Conservation (phyloP, 768 basidiomycete species). For the Leucocoprinus sp. region DNA sequence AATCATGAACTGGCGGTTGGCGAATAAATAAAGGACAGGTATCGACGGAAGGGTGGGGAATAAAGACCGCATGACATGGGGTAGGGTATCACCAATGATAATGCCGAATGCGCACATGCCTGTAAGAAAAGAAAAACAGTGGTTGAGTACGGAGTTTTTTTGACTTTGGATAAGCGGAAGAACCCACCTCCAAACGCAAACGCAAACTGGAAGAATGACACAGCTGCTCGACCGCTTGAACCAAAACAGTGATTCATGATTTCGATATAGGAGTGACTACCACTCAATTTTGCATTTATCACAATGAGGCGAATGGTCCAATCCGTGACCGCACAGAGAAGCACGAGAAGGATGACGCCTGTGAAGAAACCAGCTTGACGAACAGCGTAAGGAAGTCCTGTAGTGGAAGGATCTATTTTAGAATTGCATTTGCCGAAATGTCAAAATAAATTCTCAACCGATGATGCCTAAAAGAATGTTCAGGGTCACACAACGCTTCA, state of each 20-base stretch:
- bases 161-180: neutral
- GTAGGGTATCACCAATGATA: conserved; percentile 96
- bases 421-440: neutral
- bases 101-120: conserved; percentile 99
- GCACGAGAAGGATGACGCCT: conserved; percentile 74
- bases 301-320: conserved; percentile 98
- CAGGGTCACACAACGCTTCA: conserved; percentile 12
- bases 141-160: neutral
- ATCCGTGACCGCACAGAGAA: conserved; percentile 81
- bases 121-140: conserved; percentile 17
- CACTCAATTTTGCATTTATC: conserved; percentile 91
- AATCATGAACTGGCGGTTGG: conserved; percentile 87
- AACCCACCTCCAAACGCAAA: conserved; percentile 90
- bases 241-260: conserved; percentile 96
- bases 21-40: conserved; percentile 69
- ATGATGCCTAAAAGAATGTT: conserved; percentile 51
- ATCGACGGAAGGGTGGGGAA: conserved; percentile 64
- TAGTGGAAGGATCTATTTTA: neutral
- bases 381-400: conserved; percentile 90
- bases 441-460: conserved; percentile 33
- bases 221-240: conserved; percentile 80
- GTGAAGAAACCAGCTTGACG: conserved; percentile 91
- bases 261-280: conserved; percentile 85
- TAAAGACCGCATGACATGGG: conserved; percentile 82
- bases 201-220: conserved; percentile 95